Conservation (phyloP, 202 grass and related monocot genomes). For the Panicum hallii region DNA sequence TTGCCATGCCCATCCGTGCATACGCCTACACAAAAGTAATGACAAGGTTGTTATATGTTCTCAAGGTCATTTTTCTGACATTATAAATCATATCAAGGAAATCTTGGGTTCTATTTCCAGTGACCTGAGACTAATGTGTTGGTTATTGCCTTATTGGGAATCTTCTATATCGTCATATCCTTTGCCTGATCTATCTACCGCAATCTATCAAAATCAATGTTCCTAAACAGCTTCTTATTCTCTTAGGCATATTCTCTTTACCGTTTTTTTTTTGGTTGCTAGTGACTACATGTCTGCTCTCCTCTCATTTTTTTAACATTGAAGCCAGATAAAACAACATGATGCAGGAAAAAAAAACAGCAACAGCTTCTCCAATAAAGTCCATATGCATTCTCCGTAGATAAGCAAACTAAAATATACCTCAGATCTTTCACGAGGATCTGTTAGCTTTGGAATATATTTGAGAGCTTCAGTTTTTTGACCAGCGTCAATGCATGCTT, state of each 20-base stretch:
- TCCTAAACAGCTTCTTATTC: not conserved
- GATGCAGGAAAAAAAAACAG: not conserved
- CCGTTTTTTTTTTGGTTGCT: not conserved
- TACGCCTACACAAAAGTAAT: slow-evolving; percentile 69
- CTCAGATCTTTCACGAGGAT: slow-evolving; percentile 91
- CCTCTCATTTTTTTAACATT: not conserved
- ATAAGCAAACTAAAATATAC: slow-evolving; percentile 51
- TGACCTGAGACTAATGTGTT: not conserved
- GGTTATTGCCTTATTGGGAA: not conserved
- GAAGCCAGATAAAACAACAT: slow-evolving; percentile 2
- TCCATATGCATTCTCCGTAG: not conserved
- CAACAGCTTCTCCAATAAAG: slow-evolving; percentile 6
- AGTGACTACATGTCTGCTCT: not conserved
- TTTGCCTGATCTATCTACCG: not conserved
- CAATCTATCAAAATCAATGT: not conserved
- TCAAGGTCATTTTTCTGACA: not conserved
- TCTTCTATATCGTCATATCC: not conserved
- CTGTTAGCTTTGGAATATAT: slow-evolving; percentile 79
- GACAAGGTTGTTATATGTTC: not conserved
- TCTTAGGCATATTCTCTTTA: not conserved
- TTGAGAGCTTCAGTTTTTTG: slow-evolving; percentile 92
- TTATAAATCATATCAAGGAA: slow-evolving; percentile 17
- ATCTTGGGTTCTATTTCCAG: not conserved
- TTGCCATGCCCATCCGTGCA: slow-evolving; percentile 79
- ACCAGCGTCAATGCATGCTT: slow-evolving; percentile 98